Percentiles rank a stretch among this genome's conserved stretches.
Evolutionary conservation across 345 rosid species (phyloP).

Genomic region (Brassica nigra): DNA sequence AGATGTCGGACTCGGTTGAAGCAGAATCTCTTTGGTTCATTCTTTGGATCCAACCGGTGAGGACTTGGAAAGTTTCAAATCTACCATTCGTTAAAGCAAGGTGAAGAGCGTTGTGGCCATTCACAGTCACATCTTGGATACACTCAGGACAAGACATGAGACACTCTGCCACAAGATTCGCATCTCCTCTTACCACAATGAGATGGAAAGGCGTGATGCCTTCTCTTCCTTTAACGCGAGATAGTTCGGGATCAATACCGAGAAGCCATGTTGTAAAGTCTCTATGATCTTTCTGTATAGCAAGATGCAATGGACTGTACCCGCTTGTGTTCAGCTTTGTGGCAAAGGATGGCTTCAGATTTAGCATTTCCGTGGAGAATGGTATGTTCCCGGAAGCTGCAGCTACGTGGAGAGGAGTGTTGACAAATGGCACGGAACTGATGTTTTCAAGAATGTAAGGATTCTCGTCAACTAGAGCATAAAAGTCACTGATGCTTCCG

Average conservation of each 20-base stretch:
- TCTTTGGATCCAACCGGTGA: not conserved
- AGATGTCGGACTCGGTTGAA: not conserved
- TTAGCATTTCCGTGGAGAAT: not conserved
- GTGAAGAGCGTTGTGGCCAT: slow-evolving; percentile 23
- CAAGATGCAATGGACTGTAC: not conserved
- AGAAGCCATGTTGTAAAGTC: not conserved
- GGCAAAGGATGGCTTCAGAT: not conserved
- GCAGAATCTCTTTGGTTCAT: not conserved
- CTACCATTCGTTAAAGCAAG: slow-evolving; percentile 23
- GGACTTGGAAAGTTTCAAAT: not conserved
- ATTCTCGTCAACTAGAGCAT: not conserved
- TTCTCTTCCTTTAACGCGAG: not conserved
- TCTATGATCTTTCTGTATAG: not conserved
- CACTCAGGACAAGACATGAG: not conserved
- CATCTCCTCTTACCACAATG: not conserved
- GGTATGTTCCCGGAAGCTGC: not conserved
- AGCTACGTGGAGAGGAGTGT: not conserved
- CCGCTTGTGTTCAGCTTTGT: not conserved
- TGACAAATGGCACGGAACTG: not conserved
- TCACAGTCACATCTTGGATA: not conserved
- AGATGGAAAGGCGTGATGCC: not conserved
- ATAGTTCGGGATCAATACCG: not conserved
- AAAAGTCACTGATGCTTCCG: not conserved
- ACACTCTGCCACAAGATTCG: not conserved
- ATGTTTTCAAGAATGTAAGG: not conserved